These are phyloP conservation scores for Hypoxylon rubiginosum DNA, from an alignment of 2,329 filamentous ascomycete species.

Conservation along the genomic window DNA sequence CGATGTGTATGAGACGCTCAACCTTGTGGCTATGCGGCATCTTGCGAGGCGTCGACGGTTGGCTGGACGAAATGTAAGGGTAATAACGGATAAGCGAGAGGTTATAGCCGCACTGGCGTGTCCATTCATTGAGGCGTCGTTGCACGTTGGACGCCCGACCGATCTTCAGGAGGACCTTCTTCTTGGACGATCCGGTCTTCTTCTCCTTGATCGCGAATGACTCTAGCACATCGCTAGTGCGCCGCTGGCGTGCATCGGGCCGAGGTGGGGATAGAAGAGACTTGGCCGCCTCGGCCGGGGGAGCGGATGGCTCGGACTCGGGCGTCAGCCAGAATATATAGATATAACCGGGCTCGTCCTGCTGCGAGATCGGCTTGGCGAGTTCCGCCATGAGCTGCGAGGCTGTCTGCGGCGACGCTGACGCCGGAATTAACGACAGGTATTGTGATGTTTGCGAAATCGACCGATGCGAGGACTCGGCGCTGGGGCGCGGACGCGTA, in stretches of 20 bases:
- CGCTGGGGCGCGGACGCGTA: constrained; percentile 48
- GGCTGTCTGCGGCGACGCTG: constrained; percentile 75
- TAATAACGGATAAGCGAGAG: constrained; percentile 92
- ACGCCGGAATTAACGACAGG: constrained; percentile 77
- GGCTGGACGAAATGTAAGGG: constrained; percentile 75
- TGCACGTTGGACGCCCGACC: constrained; percentile 85
- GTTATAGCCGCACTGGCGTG: constrained; percentile 90
- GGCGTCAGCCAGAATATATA: constrained; percentile 99
- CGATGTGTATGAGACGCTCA: constrained; percentile 90
- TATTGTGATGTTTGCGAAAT: constrained; percentile 60
- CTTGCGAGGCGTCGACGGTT: constrained; percentile 68
- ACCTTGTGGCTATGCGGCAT: constrained; percentile 89
- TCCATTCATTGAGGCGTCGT: constrained; percentile 92
- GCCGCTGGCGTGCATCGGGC: constrained; percentile 57
- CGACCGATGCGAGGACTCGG: constrained; percentile 43
- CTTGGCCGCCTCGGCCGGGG: constrained; percentile 70
- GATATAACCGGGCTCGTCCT: constrained; percentile 90
- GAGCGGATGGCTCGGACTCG: constrained; percentile 65
- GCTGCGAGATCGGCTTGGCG: constrained; percentile 77
- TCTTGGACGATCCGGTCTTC: constrained; percentile 54
- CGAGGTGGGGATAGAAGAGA: constrained; percentile 69
- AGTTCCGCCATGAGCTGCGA: constrained; percentile 82
- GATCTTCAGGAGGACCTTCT: constrained; percentile 78
- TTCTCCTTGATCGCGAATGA: constrained; percentile 59
- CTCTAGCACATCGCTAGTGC: constrained; percentile 68